These are phyloP conservation scores for Colletotrichum navitas DNA, from an alignment of 2,329 filamentous ascomycete genomes.

Conservation along the genomic window DNA sequence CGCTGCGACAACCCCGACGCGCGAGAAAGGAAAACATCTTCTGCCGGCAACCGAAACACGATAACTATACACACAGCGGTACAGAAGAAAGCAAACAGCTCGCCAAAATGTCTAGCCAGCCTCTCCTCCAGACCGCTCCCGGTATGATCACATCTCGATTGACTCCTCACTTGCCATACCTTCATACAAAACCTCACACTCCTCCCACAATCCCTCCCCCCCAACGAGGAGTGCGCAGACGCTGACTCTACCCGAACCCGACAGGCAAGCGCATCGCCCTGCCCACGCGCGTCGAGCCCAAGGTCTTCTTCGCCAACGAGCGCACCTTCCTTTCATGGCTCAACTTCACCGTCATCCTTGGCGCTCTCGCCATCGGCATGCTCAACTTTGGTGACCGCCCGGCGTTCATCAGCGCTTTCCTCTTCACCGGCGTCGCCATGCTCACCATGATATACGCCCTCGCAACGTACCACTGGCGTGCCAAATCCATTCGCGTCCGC, in stretches of 20 bases:
- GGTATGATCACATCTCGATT: constrained; percentile 66
- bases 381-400: constrained; percentile 97
- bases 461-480: constrained; percentile 96
- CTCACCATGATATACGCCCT: constrained; percentile 95
- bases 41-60: neutral
- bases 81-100: neutral
- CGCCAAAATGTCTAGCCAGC: constrained; percentile 89
- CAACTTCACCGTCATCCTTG: constrained; percentile 99
- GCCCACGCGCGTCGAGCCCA: constrained; percentile 96
- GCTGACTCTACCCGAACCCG: constrained; percentile 28
- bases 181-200: neutral
- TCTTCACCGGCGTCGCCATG: constrained; percentile 96
- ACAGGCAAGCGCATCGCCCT: constrained; percentile 98
- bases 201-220: neutral
- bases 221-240: constrained; percentile 28
- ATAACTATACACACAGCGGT: neutral
- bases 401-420: constrained; percentile 91
- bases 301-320: constrained; percentile 99
- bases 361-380: constrained; percentile 94
- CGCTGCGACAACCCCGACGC: neutral
- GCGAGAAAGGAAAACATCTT: neutral
- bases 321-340: constrained; percentile 99
- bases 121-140: constrained; percentile 92
- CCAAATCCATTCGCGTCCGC: constrained; percentile 88
- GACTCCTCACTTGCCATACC: neutral